phyloP scores from a whole-genome alignment of 2,329 filamentous ascomycete species.

The Hymenotorrendiella dingleyae region DNA sequence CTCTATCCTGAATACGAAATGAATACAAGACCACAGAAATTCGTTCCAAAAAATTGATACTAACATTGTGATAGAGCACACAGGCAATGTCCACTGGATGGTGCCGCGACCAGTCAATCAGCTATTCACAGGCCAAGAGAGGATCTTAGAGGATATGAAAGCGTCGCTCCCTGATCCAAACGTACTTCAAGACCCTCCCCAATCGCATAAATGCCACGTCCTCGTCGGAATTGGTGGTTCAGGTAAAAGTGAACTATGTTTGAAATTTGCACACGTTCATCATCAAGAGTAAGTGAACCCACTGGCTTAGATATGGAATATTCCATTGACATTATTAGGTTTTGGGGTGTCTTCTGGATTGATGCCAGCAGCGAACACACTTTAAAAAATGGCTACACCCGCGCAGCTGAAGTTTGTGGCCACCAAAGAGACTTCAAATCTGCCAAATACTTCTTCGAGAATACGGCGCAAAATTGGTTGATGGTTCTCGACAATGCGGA shows the following conservation, averaged over 20 bases:
- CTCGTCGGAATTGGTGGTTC: constrained; percentile 21
- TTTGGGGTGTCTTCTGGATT: constrained; percentile 20
- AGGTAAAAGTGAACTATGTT: constrained; percentile 20
- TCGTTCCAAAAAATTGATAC: too few relatives aligned
- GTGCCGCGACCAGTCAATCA: constrained; percentile 14
- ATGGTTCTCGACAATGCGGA: constrained; percentile 40
- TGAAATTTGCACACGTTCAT: constrained; percentile 14
- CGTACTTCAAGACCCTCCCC: not conserved
- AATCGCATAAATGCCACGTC: constrained; percentile 17
- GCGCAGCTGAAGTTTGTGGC: too few relatives aligned
- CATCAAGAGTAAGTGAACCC: constrained; percentile 4
- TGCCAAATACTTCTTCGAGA: too few relatives aligned
- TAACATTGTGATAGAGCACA: too few relatives aligned
- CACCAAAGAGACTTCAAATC: too few relatives aligned
- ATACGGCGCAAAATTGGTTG: constrained; percentile 27
- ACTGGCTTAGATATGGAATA: not conserved
- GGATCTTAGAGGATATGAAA: constrained; percentile 15
- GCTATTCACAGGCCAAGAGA: constrained; percentile 17
- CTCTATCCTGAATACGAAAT: too few relatives aligned
- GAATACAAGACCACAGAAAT: too few relatives aligned
- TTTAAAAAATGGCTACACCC: too few relatives aligned
- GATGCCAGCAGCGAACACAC: constrained; percentile 13
- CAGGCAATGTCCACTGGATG: constrained; percentile 16
- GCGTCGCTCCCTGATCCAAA: constrained; percentile 2
- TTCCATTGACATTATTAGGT: constrained; percentile 10